Evolutionary conservation across 306 rosid species (phyloP).

Genomic region (Phaseolus lunatus): DNA sequence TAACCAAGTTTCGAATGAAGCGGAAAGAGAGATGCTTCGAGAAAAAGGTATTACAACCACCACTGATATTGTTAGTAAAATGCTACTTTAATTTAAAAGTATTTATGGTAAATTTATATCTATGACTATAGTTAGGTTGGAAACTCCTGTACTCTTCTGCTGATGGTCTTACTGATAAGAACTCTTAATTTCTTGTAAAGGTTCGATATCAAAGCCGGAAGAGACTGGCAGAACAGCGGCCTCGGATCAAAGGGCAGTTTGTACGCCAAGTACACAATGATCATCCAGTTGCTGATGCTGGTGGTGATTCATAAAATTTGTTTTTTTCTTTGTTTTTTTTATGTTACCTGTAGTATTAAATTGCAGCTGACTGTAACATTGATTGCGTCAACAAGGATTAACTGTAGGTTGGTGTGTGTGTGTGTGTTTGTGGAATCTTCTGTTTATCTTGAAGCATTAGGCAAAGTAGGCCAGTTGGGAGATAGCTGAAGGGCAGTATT

Average conservation of each 20-base stretch:
- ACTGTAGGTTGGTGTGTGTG: constrained; percentile 40
- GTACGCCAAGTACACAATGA: constrained; percentile 57
- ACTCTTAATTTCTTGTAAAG: constrained; percentile 39
- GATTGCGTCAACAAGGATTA: constrained; percentile 6
- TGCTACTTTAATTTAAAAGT: constrained; percentile 6
- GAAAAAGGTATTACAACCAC: constrained; percentile 66
- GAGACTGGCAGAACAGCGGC: constrained; percentile 75
- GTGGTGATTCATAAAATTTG: constrained; percentile 48
- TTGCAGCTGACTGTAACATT: constrained; percentile 12
- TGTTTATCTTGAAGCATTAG: constrained; percentile 38
- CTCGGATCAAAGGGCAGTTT: constrained; percentile 76
- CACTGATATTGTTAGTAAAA: neutral
- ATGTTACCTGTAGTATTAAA: constrained; percentile 19
- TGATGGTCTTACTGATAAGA: neutral
- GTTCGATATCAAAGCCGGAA: constrained; percentile 74
- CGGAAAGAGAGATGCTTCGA: constrained; percentile 72
- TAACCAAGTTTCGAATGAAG: constrained; percentile 71
- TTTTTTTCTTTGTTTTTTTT: neutral
- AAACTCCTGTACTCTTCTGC: neutral
- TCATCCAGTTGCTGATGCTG: constrained; percentile 40
- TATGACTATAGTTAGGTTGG: constrained; percentile 14
- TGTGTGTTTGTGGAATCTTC: constrained; percentile 45
- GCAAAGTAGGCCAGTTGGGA: constrained; percentile 12
- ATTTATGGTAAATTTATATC: neutral
- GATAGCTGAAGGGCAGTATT: constrained; percentile 33